Percentiles rank a stretch among this genome's conserved stretches.
phyloP scores from a whole-genome alignment of 129 eudicot species.

The Saussurea involucrata region DNA sequence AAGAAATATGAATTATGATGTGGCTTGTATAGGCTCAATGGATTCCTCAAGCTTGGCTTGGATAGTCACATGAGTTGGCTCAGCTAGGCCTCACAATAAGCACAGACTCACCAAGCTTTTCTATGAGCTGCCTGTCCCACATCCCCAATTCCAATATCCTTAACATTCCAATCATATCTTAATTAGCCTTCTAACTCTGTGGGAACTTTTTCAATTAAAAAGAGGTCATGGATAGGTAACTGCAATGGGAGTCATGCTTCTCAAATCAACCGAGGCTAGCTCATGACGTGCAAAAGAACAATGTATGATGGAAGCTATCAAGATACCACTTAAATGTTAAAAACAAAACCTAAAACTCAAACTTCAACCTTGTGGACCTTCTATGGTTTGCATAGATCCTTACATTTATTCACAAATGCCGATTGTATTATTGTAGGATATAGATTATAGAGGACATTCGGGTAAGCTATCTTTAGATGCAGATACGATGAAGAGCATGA shows the following conservation, averaged over 20 bases:
- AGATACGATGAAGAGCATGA: not conserved
- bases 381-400: not conserved
- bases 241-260: not conserved
- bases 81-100: not conserved
- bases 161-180: not conserved
- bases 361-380: not conserved
- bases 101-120: not conserved
- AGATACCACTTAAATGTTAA: not conserved
- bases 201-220: not conserved
- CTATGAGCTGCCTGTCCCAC: not conserved
- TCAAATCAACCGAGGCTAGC: not conserved
- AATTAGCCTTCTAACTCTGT: not conserved
- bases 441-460: not conserved
- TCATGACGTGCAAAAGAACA: not conserved
- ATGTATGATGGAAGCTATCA: not conserved
- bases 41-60: not conserved
- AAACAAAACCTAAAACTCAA: not conserved
- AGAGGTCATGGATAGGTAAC: not conserved
- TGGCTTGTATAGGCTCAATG: not conserved
- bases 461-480: not conserved
- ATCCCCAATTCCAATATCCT: not conserved
- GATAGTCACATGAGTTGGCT: not conserved
- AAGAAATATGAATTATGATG: not conserved
- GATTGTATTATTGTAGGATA: not conserved
- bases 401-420: not conserved